These are phyloP conservation scores for Ceratobasidium papillatum DNA, from an alignment of 1,284 basidiomycete genomes.

Conservation along the genomic window DNA sequence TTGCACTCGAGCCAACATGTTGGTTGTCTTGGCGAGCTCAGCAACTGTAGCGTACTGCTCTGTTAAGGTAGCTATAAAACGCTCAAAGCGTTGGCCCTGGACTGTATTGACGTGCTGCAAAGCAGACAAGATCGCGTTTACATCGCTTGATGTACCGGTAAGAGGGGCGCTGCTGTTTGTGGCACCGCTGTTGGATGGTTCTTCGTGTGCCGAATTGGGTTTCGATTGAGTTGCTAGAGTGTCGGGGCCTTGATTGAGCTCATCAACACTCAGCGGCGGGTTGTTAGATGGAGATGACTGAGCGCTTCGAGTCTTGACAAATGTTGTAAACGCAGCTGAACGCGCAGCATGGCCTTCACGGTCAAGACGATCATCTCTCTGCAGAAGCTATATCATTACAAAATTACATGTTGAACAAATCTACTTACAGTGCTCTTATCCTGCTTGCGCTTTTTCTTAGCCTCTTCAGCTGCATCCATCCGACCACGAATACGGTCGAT, in stretches of 20 bases:
- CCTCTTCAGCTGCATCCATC: neutral
- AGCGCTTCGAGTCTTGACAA: neutral
- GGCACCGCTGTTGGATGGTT: neutral
- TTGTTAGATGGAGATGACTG: neutral
- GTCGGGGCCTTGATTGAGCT: neutral
- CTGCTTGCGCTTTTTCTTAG: neutral
- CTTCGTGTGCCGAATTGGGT: neutral
- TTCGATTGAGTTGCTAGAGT: neutral
- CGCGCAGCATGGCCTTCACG: neutral
- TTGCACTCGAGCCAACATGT: neutral
- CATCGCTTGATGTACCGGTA: neutral
- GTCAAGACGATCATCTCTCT: neutral
- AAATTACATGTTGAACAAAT: neutral
- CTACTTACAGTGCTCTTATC: neutral
- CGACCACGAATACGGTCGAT: neutral
- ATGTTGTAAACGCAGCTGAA: neutral
- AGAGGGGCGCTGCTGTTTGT: neutral
- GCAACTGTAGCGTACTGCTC: neutral
- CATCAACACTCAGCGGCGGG: neutral
- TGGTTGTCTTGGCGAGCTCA: no score
- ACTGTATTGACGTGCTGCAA: neutral
- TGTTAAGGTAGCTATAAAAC: neutral
- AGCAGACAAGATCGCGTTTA: neutral
- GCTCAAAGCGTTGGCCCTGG: neutral
- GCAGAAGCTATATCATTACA: neutral